Evolutionary conservation across 108 stramenopile species (phyloP).

Genomic region (Fragilaria crotonensis): DNA sequence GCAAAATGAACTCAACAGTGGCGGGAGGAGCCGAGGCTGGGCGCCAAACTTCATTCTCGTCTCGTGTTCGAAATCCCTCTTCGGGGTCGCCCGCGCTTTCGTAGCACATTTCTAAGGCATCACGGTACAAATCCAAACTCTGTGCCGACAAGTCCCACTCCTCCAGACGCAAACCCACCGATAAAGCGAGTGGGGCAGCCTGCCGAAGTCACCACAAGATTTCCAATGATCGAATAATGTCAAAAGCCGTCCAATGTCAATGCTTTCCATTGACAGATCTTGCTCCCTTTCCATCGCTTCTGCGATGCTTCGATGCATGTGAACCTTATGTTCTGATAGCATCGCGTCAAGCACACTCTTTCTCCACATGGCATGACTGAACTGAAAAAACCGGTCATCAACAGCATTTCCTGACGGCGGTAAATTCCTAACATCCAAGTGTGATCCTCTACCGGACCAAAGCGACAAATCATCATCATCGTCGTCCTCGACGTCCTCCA

Average conservation of each 20-base stretch:
- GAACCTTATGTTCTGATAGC: slow-evolving; percentile 40
- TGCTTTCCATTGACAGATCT: slow-evolving; percentile 7
- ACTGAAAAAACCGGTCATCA: slow-evolving; percentile 27
- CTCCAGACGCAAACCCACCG: slow-evolving; percentile 28
- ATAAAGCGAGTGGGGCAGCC: slow-evolving; percentile 33
- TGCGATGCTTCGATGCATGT: slow-evolving; percentile 50
- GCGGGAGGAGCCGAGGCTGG: slow-evolving; percentile 1
- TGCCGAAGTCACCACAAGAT: slow-evolving; percentile 36
- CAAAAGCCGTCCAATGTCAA: slow-evolving; percentile 18
- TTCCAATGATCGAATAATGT: slow-evolving; percentile 57
- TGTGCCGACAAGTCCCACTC: slow-evolving; percentile 18
- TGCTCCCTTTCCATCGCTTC: slow-evolving; percentile 37
- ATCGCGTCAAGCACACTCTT: slow-evolving; percentile 44
- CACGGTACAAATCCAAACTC: slow-evolving; percentile 18
- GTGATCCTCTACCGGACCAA: neutral
- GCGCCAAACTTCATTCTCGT: neutral
- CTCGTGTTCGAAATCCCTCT: neutral
- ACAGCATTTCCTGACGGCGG: neutral
- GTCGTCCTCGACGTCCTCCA: slow-evolving; percentile 27
- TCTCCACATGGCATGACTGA: slow-evolving; percentile 60
- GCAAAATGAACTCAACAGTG: slow-evolving; percentile 17
- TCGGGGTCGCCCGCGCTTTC: slow-evolving; percentile 10
- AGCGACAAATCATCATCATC: slow-evolving; percentile 3
- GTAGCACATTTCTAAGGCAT: slow-evolving; percentile 17
- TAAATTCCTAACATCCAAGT: neutral